phyloP scores from a whole-genome alignment of 441 rosid species.

The Adansonia rubrostipa region DNA sequence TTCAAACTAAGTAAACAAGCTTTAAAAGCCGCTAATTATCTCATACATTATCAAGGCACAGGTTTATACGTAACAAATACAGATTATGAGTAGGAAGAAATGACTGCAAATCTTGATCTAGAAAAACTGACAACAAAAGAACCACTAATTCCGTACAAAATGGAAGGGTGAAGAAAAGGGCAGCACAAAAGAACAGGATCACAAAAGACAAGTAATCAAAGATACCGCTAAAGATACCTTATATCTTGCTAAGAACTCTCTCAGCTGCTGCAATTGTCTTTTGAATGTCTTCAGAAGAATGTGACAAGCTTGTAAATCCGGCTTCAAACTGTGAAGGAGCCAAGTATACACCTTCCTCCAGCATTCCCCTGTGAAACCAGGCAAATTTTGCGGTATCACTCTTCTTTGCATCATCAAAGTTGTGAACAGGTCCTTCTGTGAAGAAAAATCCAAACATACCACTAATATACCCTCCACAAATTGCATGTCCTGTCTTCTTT shows the following conservation, averaged over 20 bases:
- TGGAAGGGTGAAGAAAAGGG: slow-evolving; percentile 1
- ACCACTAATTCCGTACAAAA: slow-evolving; percentile 26
- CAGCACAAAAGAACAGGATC: not conserved
- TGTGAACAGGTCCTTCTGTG: slow-evolving; percentile 79
- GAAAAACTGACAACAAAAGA: slow-evolving; percentile 4
- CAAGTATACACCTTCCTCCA: slow-evolving; percentile 86
- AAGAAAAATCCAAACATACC: slow-evolving; percentile 99
- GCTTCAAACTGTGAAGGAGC: slow-evolving; percentile 95
- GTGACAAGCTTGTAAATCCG: slow-evolving; percentile 91
- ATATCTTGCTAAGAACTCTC: slow-evolving; percentile 67
- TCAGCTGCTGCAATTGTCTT: slow-evolving; percentile 78
- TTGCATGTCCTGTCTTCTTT: slow-evolving; percentile 80
- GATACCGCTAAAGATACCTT: slow-evolving; percentile 26
- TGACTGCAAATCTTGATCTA: slow-evolving; percentile 8
- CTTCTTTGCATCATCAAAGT: slow-evolving; percentile 79
- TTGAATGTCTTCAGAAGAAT: slow-evolving; percentile 69
- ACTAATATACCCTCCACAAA: slow-evolving; percentile 74
- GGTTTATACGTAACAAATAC: not conserved
- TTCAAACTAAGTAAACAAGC: not conserved
- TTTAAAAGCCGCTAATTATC: slow-evolving; percentile 20
- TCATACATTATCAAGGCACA: slow-evolving; percentile 1
- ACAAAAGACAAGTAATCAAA: not conserved
- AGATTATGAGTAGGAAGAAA: not conserved
- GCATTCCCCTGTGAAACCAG: slow-evolving; percentile 73
- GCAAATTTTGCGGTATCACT: slow-evolving; percentile 79